phyloP scores from a whole-genome alignment of 2,329 filamentous ascomycete genomes.

The Alternaria triticimaculans region DNA sequence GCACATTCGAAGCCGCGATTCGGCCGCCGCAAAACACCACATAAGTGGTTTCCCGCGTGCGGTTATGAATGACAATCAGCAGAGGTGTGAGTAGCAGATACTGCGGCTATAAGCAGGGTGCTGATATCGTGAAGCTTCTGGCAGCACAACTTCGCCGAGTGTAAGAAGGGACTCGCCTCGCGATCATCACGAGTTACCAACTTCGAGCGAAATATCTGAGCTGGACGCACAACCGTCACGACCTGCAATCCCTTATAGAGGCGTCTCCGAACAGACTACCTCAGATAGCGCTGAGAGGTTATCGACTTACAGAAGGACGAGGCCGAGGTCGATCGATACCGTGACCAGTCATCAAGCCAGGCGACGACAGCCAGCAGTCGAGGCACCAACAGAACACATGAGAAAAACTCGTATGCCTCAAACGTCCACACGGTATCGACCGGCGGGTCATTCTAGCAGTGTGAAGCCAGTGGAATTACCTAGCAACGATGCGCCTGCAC shows the following conservation, averaged over 20 bases:
- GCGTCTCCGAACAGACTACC: neutral
- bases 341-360: neutral
- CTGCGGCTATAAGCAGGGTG: neutral
- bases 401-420: neutral
- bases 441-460: neutral
- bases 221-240: neutral
- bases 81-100: neutral
- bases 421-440: neutral
- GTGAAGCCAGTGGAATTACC: neutral
- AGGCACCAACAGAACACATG: neutral
- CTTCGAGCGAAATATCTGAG: neutral
- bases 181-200: neutral
- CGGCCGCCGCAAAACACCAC: neutral
- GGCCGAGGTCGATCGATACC: neutral
- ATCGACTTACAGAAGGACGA: neutral
- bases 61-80: neutral
- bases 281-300: neutral
- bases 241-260: neutral
- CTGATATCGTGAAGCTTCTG: neutral
- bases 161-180: neutral
- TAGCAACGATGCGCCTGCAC: neutral
- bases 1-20: neutral
- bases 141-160: neutral
- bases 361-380: neutral
- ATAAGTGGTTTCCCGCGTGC: conserved; percentile 8